Base-by-base conservation (phyloP, 495 filamentous ascomycete species). In the Penicillium cosmopolitanum region DNA sequence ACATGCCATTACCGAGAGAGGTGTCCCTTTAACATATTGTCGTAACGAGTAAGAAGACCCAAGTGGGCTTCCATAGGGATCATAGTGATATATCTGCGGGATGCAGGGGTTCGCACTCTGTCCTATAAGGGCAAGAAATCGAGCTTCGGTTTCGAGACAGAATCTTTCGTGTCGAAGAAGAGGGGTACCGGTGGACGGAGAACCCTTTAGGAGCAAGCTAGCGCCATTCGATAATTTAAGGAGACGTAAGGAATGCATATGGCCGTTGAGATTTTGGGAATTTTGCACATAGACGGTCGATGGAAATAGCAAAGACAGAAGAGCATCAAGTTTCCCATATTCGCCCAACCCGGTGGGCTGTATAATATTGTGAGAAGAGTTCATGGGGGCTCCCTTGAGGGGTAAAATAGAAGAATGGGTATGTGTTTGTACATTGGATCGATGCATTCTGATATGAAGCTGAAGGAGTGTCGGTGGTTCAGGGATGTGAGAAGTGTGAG, bases 161-260 rank as follows among this genome's bases (percentile, higher is more conserved):
- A 72, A 70, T 25, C 80, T 74, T 66, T 89, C 87, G 51, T 85
- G 81, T 18, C 86, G 81, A 3, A 89, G 74, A 4, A 87, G 72
- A 9, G 79, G 76, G 3, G 79, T 80, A 21, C 73, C 76, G 36
- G 75, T 69, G 18, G 69, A 72, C n/a, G 86, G 85, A 18, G 77
- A 74, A 57, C 77, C 72, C 64, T 85, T 84, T 8, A 89, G 65
- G 3, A 87, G 62, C 25, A 88, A 63, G 36, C 74, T 72, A 33
- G 70, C 71, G 18, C 80, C 81, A 55, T 87, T 85, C 0, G 83
- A 81, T 33, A 87, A 79, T 38, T 66, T 75, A 8, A 88, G 63
- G 1, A 77, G 66, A 50, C 80, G 83, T 18, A 87, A 71, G 5
- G 78, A 75, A 67, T 87, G 80, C 19, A 87, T 66, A 62, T 81